phyloP scores from a whole-genome alignment of 1,139 yeast genomes.

The Geotrichum aggregatum region DNA sequence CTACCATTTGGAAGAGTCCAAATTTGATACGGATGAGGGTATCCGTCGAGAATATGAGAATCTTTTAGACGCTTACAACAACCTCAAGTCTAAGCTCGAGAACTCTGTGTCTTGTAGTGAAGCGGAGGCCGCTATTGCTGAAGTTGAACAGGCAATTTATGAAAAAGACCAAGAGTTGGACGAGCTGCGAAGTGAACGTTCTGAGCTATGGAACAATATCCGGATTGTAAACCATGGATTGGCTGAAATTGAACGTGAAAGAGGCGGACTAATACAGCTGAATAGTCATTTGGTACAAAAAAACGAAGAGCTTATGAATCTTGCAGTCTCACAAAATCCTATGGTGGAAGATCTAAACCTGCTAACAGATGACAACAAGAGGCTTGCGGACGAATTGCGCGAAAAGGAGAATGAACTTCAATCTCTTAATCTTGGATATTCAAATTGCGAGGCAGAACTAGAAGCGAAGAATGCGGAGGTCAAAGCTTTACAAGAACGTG shows the following conservation, averaged over 20 bases:
- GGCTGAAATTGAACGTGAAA: slow-evolving; percentile 14
- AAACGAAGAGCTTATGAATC: slow-evolving; percentile 12
- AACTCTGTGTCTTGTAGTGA: slow-evolving; percentile 14
- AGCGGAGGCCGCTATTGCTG: slow-evolving; percentile 13
- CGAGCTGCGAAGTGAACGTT: slow-evolving; percentile 8
- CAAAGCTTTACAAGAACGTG: slow-evolving; percentile 10
- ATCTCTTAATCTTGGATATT: background rate
- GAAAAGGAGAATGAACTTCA: slow-evolving; percentile 7
- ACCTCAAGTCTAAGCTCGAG: slow-evolving; percentile 8
- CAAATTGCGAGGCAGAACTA: slow-evolving; percentile 13
- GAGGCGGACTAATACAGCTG: slow-evolving; percentile 7
- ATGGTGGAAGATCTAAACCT: slow-evolving; percentile 1
- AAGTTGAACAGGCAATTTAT: slow-evolving; percentile 11
- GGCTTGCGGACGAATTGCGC: background rate
- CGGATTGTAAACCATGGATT: slow-evolving; percentile 16
- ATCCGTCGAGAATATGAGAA: slow-evolving; percentile 8
- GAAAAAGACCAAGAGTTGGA: slow-evolving; percentile 19
- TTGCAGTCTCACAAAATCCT: background rate
- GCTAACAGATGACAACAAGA: background rate
- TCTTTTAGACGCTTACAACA: slow-evolving; percentile 8
- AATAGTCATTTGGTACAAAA: slow-evolving; percentile 10
- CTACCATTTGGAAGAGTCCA: background rate
- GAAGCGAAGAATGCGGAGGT: slow-evolving; percentile 14
- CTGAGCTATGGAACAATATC: slow-evolving; percentile 16
- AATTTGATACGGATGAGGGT: background rate